A percentile compares a stretch with the other conserved stretches of the same genome.
Conservation (phyloP, 768 basidiomycete species). For the Melanogaster broomeanus region DNA sequence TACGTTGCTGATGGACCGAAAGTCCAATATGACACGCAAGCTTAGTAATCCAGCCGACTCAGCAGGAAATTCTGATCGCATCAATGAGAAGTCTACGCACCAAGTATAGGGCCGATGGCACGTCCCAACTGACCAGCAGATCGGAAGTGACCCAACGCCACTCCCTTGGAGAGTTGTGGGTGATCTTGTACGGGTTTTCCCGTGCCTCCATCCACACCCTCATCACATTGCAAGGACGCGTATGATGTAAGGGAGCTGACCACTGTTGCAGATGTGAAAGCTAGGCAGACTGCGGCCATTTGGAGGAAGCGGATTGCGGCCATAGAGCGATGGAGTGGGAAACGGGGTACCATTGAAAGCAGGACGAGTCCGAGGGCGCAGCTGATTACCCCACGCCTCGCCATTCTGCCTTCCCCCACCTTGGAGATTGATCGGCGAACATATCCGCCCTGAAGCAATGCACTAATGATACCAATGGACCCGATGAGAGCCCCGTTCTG, state of each 20-base stretch:
- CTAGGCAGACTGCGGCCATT: constrained; percentile 79
- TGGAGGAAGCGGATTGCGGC: constrained; percentile 57
- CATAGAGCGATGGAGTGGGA: constrained; percentile 41
- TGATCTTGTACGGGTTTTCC: constrained; percentile 57
- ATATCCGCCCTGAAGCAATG: constrained; percentile 91
- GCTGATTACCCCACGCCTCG: constrained; percentile 72
- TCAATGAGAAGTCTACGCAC: constrained; percentile 41
- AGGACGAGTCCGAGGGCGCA: constrained; percentile 72
- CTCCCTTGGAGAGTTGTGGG: constrained; percentile 78
- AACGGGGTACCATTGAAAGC: constrained; percentile 70
- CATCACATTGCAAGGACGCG: constrained; percentile 90
- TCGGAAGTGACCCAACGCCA: constrained; percentile 82
- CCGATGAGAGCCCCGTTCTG: constrained; percentile 86
- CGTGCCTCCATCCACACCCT: constrained; percentile 56
- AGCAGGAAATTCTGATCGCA: constrained; percentile 2
- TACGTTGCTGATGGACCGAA: constrained; percentile 85
- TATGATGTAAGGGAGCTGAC: constrained; percentile 91
- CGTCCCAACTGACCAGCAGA: constrained; percentile 95
- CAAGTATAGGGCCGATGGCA: constrained; percentile 89
- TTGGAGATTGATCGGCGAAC: constrained; percentile 79
- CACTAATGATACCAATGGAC: constrained; percentile 88
- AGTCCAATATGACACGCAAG: constrained; percentile 88
- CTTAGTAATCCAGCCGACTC: constrained; percentile 38
- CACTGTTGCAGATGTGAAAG: constrained; percentile 94
- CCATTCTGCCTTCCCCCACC: constrained; percentile 81